Evolutionary conservation across 2,329 filamentous ascomycete genomes (phyloP), one percentile per base, ranked within the genome.

Genomic region (Fusarium sp.): DNA sequence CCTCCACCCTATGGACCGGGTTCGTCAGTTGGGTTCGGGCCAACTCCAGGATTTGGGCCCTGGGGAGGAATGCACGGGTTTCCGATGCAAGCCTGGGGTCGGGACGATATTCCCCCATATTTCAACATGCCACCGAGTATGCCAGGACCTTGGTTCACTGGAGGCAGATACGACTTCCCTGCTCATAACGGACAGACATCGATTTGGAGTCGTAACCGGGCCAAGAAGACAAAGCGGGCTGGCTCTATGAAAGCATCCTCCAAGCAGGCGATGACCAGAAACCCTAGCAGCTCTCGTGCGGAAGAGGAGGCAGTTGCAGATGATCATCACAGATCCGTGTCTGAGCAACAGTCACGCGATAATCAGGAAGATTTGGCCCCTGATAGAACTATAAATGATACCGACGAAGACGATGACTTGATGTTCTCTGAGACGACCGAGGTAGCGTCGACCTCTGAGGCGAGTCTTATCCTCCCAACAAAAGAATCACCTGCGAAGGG

Each of bases 141-240:
- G 48, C 57, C 66, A 8, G 55, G 67, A 3, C 58, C 65, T 30
- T 69, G 69, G 48, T 68, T 66, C 6, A 68, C 38, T 5, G 72
- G 63, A 10, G 75, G 82, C 72, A 76, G 81, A 77, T 80, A 82
- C 69, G 64, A 81, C n/a, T 77, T 79, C 70, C 78, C 82, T 28
- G 72, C 76, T 26, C 73, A 82, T 68, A 77, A 73, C 34, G 76
- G 78, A 4, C 44, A 78, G 32, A 77, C 61, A n/a, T 83, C 82
- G 7, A 82, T 83, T 39, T 83, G 82, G 81, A 78, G 80, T 18
- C 74, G 78, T 3, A 69, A 69, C n/a, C 68, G 58, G 64, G 24
- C 45, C 36, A 65, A 56, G 24, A 62, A 51, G 47, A 74, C 64
- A 28, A 75, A 76, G 36, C 73, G 48, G n/a, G 69, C 36, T 61